Evolutionary conservation across 2,329 filamentous ascomycete species (phyloP), one percentile per base, ranked within the genome.

Genomic region (Aspergillus awamori): DNA sequence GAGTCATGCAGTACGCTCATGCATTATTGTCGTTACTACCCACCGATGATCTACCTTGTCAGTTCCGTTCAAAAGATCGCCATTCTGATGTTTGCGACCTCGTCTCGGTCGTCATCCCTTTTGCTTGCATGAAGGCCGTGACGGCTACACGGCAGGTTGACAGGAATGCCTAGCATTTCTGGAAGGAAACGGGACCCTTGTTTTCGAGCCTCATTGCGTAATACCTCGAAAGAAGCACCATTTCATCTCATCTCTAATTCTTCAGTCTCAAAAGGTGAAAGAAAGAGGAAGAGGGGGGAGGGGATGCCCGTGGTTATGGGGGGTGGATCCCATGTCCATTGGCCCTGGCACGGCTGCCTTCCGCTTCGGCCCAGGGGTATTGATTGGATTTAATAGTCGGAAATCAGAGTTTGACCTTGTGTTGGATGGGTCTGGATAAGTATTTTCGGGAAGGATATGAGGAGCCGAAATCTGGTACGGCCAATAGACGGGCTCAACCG

Each of bases 321-420:
- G 26, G 28, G 47, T 51, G 47, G 47, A 51, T 33, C 47, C 15
- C 47, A 36, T n/a, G 47, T 17, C 47, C 28, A 28, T 26, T 53
- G 20, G 26, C 39, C 33, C 52, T n/a, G 24, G 33, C 52, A 43
- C 52, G 20, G 52, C 20, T 20, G 22, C 10, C 24, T 53, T 33
- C n/a, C 8, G 51, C 28, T 36, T 36, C 28, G 36, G 17, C 30
- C 38, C 26, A 28, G 38, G 38, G 36, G 13, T 13, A 43, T 13
- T 51, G 24, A 30, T 51, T 51, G 47, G 47, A 51, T 51, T 51
- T 43, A 55, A 55, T 47, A 56, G 53, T 38, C 7, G 53, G 11
- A 56, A 36, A 56, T 47, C 53, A 56, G 53, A 56, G 24, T 56
- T 56, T 56, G 39, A 45, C 38, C 41, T 47, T 22, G 24, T n/a